phyloP scores from a whole-genome alignment of 805 yeast species.

The Candida piceae region DNA sequence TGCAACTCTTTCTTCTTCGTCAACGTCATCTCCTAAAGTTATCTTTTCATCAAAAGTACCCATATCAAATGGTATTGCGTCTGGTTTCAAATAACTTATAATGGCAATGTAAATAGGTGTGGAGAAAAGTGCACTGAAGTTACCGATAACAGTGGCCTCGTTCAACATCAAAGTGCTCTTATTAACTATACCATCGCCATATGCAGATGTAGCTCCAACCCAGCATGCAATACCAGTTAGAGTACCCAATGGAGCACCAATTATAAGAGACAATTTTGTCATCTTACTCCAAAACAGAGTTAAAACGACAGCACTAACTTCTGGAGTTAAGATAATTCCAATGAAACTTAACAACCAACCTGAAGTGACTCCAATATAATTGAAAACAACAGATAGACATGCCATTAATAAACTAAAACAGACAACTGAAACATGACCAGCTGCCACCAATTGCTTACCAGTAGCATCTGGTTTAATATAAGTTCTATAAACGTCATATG shows the following conservation, averaged over 20 bases:
- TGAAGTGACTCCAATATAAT: conserved; percentile 37
- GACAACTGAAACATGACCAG: conserved; percentile 31
- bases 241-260: conserved; percentile 47
- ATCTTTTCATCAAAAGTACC: conserved; percentile 16
- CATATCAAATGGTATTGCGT: conserved; percentile 28
- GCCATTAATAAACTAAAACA: conserved; percentile 41
- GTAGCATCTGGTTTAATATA: conserved; percentile 37
- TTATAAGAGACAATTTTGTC: conserved; percentile 21
- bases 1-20: conserved; percentile 28
- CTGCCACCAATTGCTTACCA: conserved; percentile 32
- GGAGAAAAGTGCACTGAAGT: conserved; percentile 24
- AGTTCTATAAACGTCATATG: conserved; percentile 37
- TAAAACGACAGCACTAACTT: conserved; percentile 29
- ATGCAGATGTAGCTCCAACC: conserved; percentile 28
- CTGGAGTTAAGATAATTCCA: conserved; percentile 37
- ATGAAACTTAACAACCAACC: conserved; percentile 36
- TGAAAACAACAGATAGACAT: conserved; percentile 34
- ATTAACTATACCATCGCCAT: conserved; percentile 21
- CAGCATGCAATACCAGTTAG: conserved; percentile 49
- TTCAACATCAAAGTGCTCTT: conserved; percentile 21
- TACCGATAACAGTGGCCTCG: conserved; percentile 26
- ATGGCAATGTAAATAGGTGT: conserved; percentile 24
- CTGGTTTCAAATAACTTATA: conserved; percentile 28
- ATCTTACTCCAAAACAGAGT: conserved; percentile 34
- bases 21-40: conserved; percentile 33